phyloP scores from a whole-genome alignment of 2,329 filamentous ascomycete species.

The Exophiala bonariae region DNA sequence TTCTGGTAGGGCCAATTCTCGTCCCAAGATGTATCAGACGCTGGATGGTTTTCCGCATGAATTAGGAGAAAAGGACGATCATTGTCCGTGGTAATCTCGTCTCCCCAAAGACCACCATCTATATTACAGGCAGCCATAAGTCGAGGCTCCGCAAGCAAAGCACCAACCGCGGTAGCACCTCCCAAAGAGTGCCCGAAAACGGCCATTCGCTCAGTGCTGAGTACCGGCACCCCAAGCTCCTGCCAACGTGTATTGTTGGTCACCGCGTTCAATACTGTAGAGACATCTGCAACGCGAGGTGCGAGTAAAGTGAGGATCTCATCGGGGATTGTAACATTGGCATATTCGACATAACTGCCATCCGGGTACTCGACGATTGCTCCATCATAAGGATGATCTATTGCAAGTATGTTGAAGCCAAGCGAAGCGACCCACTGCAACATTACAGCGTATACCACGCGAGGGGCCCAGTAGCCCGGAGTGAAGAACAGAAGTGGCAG shows the following conservation, averaged over 20 bases:
- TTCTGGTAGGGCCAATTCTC: conserved; percentile 21
- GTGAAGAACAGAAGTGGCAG: conserved; percentile 36
- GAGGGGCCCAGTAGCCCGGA: conserved; percentile 30
- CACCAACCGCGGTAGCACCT: conserved; percentile 32
- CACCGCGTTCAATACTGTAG: conserved; percentile 13
- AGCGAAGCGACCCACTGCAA: conserved; percentile 34
- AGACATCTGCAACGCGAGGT: conserved; percentile 18
- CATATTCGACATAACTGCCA: conserved; percentile 11
- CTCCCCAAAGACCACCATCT: conserved; percentile 35
- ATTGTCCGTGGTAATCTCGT: conserved; percentile 10
- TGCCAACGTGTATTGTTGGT: conserved; percentile 5
- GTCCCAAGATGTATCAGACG: conserved; percentile 19
- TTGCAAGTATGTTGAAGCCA: conserved; percentile 35
- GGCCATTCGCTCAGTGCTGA: conserved; percentile 10
- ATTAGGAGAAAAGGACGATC: conserved; percentile 22
- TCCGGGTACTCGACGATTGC: conserved; percentile 27
- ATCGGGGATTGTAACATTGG: conserved; percentile 11
- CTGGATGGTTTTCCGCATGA: conserved; percentile 14
- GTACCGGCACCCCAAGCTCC: conserved; percentile 5
- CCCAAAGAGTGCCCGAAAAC: conserved; percentile 39
- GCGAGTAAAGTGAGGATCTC: conserved; percentile 6
- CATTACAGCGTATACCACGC: conserved; percentile 34
- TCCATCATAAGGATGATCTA: conserved; percentile 29
- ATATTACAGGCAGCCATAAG: conserved; percentile 35
- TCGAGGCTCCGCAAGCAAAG: conserved; percentile 27